Base-by-base conservation (phyloP, 2,329 filamentous ascomycete species). In the Dendrostoma leiphaemia region DNA sequence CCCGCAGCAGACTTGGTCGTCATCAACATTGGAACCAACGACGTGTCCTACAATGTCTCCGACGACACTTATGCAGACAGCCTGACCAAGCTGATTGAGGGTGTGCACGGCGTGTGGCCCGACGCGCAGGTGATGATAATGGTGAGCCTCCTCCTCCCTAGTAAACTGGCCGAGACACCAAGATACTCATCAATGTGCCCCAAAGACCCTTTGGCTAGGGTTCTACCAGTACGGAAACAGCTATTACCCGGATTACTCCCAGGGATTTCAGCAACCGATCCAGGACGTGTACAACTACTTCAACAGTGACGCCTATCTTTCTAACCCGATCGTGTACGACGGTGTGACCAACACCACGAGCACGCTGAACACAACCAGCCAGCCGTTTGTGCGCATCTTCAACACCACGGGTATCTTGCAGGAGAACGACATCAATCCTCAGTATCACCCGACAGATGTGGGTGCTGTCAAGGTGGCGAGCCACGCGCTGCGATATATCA, bases 381-480 rank as follows among this genome's bases (percentile, higher is more conserved):
- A 74, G 53, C 73, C 74, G 0, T 85, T 82, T 50, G 79, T 85
- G 28, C 77, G 83, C 61, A 82, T 83, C 60, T 85, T 86, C 68
- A 81, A 84, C 61, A 84, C 79, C 0, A 80, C 75, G 9, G 82
- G 82, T 1, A 80, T 85, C 41, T 63, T 86, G 60, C 79, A 84
- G 60, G 80, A 85, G 61, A 84, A 85, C 59, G 82, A 85, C 62
- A 81, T 84, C 56, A 76, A 73, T 2, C 81, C 82, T 6, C 72
- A 75, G 59, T 83, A 73, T 60, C 83, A 86, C 62, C 82, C 80
- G 0, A 85, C 81, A 0, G 83, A 86, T 62, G 75, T 84, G 7
- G 81, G 82, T 0, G 78, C 83, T 51, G 72, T 85, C 62, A 85
- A 86, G 65, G 66, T 85, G 7, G 82, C 82, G 2, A 83, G 78